These are phyloP conservation scores for Fistulifera pelliculosa DNA, from an alignment of 108 stramenopile genomes.

Conservation along the genomic window DNA sequence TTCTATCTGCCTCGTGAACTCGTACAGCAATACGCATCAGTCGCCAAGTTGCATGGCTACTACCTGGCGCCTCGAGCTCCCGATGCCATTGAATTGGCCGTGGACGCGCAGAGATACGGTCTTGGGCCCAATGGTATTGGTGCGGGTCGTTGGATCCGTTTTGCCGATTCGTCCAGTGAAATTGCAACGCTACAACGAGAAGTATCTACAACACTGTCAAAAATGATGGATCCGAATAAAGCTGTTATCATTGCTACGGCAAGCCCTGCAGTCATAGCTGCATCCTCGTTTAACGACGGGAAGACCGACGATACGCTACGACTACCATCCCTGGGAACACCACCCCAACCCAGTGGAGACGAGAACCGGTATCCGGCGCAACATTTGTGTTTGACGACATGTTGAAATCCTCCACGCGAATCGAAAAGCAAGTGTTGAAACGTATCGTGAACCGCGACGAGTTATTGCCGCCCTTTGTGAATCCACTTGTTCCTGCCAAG, in stretches of 20 bases:
- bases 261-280: slow-evolving; percentile 30
- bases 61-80: slow-evolving; percentile 54
- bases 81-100: slow-evolving; percentile 69
- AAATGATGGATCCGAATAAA: slow-evolving; percentile 43
- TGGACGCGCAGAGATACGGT: slow-evolving; percentile 61
- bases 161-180: slow-evolving; percentile 35
- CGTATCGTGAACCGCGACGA: slow-evolving; percentile 38
- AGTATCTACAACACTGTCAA: slow-evolving; percentile 26
- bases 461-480: slow-evolving; percentile 49
- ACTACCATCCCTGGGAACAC: not conserved
- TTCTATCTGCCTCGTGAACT: slow-evolving; percentile 33
- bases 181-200: slow-evolving; percentile 26
- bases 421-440: slow-evolving; percentile 39
- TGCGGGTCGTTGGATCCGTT: slow-evolving; percentile 40
- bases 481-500: slow-evolving; percentile 51
- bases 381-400: slow-evolving; percentile 44
- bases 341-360: slow-evolving; percentile 44
- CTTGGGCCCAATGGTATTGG: slow-evolving; percentile 43
- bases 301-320: slow-evolving; percentile 35
- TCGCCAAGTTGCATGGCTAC: slow-evolving; percentile 60
- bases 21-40: slow-evolving; percentile 45
- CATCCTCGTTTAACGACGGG: slow-evolving; percentile 14
- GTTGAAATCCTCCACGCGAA: slow-evolving; percentile 26
- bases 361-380: slow-evolving; percentile 48
- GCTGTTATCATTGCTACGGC: slow-evolving; percentile 54